Conservation (phyloP, 1,139 yeast genomes). For the Entelexis sorbosivorans region DNA sequence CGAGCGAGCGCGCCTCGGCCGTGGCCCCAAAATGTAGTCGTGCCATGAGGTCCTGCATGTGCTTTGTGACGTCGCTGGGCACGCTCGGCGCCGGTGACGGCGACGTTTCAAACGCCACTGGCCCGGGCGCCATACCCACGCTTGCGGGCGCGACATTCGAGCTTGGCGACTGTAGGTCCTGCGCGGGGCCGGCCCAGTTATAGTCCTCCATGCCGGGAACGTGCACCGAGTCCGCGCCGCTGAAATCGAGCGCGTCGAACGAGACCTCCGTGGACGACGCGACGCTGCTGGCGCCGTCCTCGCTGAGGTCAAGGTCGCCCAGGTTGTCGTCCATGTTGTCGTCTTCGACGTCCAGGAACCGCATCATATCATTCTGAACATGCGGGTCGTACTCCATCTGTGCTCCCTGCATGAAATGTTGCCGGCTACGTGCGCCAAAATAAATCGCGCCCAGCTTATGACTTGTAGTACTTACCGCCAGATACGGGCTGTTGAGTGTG, state of each 20-base stretch:
- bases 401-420: not conserved
- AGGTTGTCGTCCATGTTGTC: conserved; percentile 3
- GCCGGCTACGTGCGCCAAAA: not conserved
- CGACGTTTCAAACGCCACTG: not conserved
- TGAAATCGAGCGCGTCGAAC: conserved; percentile 9
- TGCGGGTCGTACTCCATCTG: conserved; percentile 11
- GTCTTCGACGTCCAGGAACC: conserved; percentile 13
- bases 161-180: not conserved
- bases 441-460: not conserved
- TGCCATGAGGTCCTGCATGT: conserved; percentile 19
- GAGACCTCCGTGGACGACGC: conserved; percentile 15
- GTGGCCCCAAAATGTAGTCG: conserved; percentile 19
- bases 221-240: not conserved
- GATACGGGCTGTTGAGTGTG: conserved; percentile 5
- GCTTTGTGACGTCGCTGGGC: conserved; percentile 1
- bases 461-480: not conserved
- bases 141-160: not conserved
- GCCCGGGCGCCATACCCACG: not conserved
- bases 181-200: not conserved
- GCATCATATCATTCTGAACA: conserved; percentile 17
- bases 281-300: conserved; percentile 20
- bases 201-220: not conserved
- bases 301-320: conserved; percentile 20
- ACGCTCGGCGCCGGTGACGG: conserved; percentile 1
- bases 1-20: conserved; percentile 6